A percentile compares a stretch with the other conserved stretches of the same genome.
phyloP scores from a whole-genome alignment of 495 filamentous ascomycete species.

The Neurospora sublineolata region DNA sequence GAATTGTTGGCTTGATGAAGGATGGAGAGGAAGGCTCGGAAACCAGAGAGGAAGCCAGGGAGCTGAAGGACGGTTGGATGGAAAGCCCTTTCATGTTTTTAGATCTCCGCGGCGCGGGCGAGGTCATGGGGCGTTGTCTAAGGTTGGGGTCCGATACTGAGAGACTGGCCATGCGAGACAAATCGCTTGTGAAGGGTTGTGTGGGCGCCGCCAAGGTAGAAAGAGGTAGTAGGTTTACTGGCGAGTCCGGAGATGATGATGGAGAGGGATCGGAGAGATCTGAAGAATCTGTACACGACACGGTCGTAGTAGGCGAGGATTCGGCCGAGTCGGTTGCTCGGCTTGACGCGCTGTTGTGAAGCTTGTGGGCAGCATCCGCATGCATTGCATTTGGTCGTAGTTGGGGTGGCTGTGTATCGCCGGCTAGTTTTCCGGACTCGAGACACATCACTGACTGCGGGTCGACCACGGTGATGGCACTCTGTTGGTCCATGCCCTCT shows the following conservation, averaged over 20 bases:
- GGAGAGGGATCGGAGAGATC: conserved; percentile 84
- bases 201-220: conserved; percentile 41
- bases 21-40: conserved; percentile 74
- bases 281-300: conserved; percentile 85
- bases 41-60: conserved; percentile 29
- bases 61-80: conserved; percentile 61
- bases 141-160: conserved; percentile 25
- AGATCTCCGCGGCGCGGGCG: conserved; percentile 60
- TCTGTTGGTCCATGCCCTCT: conserved; percentile 32
- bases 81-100: conserved; percentile 92
- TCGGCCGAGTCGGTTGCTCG: conserved; percentile 76
- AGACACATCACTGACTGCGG: conserved; percentile 29
- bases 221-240: conserved; percentile 51
- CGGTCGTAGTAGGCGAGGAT: conserved; percentile 88
- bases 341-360: conserved; percentile 63
- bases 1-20: conserved; percentile 65
- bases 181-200: conserved; percentile 25
- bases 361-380: conserved; percentile 37
- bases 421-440: conserved; percentile 21
- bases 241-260: conserved; percentile 81
- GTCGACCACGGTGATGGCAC: conserved; percentile 33
- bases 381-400: conserved; percentile 24
- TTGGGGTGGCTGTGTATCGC: conserved; percentile 18
- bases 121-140: conserved; percentile 45
- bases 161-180: conserved; percentile 34